Evolutionary conservation across 306 rosid species (phyloP), one percentile per base, ranked within the genome.

Genomic region (Adenanthera pavonina): DNA sequence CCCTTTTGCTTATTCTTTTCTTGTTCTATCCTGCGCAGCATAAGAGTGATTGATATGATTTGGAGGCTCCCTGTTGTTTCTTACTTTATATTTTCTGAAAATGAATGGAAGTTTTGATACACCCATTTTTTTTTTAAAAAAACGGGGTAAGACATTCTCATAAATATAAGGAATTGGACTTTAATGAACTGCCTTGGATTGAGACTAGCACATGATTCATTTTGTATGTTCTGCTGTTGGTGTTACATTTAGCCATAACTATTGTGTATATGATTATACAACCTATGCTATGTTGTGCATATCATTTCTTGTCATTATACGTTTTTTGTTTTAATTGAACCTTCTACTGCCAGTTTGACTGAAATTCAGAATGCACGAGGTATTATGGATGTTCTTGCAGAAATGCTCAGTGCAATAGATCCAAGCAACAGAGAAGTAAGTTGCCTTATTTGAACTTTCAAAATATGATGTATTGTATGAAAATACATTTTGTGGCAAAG

Each of bases 361-460:
- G 98, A 95, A 95, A 89, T 95, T 85, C 99, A 95, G 89, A 95
- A 95, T 89, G 99, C 97, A 69, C 92, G 95, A 67, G 99, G 99
- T 64, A 90, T 95, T 84, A 90, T 93, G 99, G 99, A 95, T 75
- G 98, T 95, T 81, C 94, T 95, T 71, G 79, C 97, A 4, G 99
- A 95, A 86, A 95, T 95, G 99, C 93, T 93, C 61, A 95, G 59
- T 86, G 99, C 98, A 40, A 40, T 93, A 67, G 99, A 95, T 79
- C 97, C 98, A 43, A 86, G 57, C 60, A 95, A 91, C 84, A 92
- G 80, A 90, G 99, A 93, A 91, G 99, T 95, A 84, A 75, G 82
- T 85, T 75, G 74, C 53, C 41, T 43, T 17, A 67, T 74, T 70
- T 68, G 49, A 57, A 67, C 33, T 5, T 62, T 81, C 25, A 79